Percentiles rank a stretch among this genome's conserved stretches.
phyloP scores from a whole-genome alignment of 139 green algal species.

The Astrephomene gubernaculifera region DNA sequence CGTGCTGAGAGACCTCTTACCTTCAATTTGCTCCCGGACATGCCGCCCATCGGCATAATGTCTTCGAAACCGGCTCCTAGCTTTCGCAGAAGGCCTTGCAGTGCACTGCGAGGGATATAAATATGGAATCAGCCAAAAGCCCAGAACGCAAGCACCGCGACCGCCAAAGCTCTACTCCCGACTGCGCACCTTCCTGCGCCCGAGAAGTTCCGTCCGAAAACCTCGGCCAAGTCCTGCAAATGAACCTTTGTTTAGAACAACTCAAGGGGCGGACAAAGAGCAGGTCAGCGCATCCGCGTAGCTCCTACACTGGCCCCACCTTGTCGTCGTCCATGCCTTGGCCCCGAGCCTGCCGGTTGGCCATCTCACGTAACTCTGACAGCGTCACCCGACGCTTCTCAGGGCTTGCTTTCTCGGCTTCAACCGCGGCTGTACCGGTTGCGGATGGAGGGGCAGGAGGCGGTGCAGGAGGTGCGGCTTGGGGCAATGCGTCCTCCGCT shows the following conservation, averaged over 20 bases:
- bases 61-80: slow-evolving; percentile 90
- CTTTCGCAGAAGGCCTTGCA: slow-evolving; percentile 88
- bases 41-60: slow-evolving; percentile 63
- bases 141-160: not conserved
- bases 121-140: not conserved
- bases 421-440: not conserved
- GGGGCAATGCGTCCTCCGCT: slow-evolving; percentile 12
- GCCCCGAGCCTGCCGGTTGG: slow-evolving; percentile 16
- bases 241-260: not conserved
- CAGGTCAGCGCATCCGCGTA: no score
- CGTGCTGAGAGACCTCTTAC: slow-evolving; percentile 22
- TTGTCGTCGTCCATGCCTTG: slow-evolving; percentile 37
- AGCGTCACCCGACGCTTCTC: not conserved
- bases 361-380: slow-evolving; percentile 20
- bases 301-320: slow-evolving; percentile 19
- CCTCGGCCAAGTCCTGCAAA: slow-evolving; percentile 23
- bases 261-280: no score
- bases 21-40: slow-evolving; percentile 71
- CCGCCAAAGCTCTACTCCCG: not conserved
- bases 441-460: not conserved
- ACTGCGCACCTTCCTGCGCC: slow-evolving; percentile 49
- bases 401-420: slow-evolving; percentile 6
- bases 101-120: slow-evolving; percentile 71
- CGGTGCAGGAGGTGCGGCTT: not conserved
- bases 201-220: slow-evolving; percentile 58